Percentiles rank a stretch among this genome's conserved stretches.
Evolutionary conservation across 1,284 basidiomycete genomes (phyloP).

Genomic region (Microbotryum saponariae): DNA sequence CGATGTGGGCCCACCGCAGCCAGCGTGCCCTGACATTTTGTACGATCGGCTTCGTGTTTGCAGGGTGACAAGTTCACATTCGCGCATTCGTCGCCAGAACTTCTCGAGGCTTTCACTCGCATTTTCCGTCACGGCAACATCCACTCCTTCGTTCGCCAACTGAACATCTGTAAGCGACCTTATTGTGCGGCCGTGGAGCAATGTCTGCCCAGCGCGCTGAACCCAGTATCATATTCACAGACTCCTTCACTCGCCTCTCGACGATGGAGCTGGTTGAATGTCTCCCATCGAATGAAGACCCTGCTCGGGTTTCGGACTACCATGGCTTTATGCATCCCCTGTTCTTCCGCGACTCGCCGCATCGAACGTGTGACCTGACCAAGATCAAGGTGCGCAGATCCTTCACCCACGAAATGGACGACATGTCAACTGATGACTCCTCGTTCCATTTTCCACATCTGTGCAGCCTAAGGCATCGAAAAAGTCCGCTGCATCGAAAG

Average conservation of each 20-base stretch:
- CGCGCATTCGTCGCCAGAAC: conserved; percentile 4
- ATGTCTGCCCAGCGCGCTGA: background rate
- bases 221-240: background rate
- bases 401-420: background rate
- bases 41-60: background rate
- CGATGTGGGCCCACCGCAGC: background rate
- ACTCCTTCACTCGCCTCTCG: conserved; percentile 23
- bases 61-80: conserved; percentile 23
- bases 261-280: conserved; percentile 14
- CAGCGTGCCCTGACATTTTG: background rate
- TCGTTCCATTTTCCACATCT: background rate
- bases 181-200: background rate
- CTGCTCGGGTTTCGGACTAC: background rate
- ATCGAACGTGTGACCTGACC: conserved; percentile 9
- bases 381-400: conserved; percentile 7
- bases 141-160: conserved; percentile 26
- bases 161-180: conserved; percentile 31
- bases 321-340: background rate
- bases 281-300: background rate
- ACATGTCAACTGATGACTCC: background rate
- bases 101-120: conserved; percentile 7
- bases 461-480: background rate
- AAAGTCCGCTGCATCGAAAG: background rate
- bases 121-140: conserved; percentile 23
- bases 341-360: conserved; percentile 13